phyloP scores from a whole-genome alignment of 257 asterid species.

The Solanum habrochaites region DNA sequence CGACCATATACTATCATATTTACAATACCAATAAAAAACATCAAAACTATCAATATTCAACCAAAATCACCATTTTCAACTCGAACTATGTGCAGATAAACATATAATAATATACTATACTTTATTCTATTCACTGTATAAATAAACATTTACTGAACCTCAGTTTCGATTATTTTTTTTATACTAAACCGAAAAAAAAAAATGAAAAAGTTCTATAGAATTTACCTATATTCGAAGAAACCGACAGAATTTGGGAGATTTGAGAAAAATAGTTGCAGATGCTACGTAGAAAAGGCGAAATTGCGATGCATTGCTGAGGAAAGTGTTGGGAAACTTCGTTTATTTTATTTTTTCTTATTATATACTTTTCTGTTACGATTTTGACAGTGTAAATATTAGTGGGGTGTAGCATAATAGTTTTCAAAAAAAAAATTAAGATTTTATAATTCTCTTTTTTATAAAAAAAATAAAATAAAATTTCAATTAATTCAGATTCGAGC shows the following conservation, averaged over 20 bases:
- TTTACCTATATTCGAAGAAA: neutral
- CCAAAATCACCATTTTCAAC: neutral
- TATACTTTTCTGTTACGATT: neutral
- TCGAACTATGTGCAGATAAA: neutral
- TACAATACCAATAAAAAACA: neutral
- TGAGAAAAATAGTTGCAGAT: neutral
- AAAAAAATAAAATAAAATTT: neutral
- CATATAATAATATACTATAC: neutral
- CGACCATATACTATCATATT: neutral
- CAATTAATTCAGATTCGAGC: neutral
- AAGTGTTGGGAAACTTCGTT: neutral
- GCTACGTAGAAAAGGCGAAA: neutral
- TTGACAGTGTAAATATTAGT: neutral
- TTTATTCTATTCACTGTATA: neutral
- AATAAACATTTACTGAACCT: neutral
- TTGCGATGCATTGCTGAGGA: neutral
- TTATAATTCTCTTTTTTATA: neutral
- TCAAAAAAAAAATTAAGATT: neutral
- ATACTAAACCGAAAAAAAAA: neutral
- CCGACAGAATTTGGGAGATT: neutral
- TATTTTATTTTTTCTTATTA: neutral
- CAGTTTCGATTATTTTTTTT: neutral
- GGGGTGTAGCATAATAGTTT: neutral
- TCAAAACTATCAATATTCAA: neutral
- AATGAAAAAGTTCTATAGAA: neutral